phyloP scores from a whole-genome alignment of 2,329 filamentous ascomycete genomes.

The Chrysosporium keratinophilum region DNA sequence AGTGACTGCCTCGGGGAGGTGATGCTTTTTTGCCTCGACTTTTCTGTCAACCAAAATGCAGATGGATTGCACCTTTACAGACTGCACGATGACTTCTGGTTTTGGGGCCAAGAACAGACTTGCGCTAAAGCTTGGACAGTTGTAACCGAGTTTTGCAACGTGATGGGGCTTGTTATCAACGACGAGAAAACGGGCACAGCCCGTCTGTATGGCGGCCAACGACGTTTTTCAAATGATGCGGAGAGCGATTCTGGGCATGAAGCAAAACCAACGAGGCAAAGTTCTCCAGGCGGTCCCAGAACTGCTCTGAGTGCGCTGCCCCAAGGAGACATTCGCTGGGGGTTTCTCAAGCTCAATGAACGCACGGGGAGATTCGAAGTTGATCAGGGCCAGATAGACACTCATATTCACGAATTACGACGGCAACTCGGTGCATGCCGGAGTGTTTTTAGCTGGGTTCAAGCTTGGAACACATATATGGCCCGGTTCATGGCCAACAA shows the following conservation, averaged over 20 bases:
- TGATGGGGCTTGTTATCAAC: conserved; percentile 51
- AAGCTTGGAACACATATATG: conserved; percentile 52
- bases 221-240: conserved; percentile 5
- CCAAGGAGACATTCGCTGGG: conserved; percentile 47
- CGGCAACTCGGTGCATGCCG: conserved; percentile 47
- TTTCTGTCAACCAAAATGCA: conserved; percentile 51
- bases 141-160: conserved; percentile 44
- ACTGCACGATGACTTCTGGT: conserved; percentile 57
- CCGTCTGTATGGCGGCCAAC: conserved; percentile 26
- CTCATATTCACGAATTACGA: conserved; percentile 50
- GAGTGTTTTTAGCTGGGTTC: conserved; percentile 49
- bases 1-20: conserved; percentile 52
- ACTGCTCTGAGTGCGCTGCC: conserved; percentile 33
- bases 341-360: conserved; percentile 48
- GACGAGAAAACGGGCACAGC: conserved; percentile 48
- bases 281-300: conserved; percentile 8
- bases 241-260: conserved; percentile 5
- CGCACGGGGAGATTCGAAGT: conserved; percentile 48
- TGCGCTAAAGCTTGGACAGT: conserved; percentile 51
- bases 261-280: neutral
- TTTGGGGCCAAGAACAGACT: conserved; percentile 48
- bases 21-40: conserved; percentile 55
- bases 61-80: conserved; percentile 48
- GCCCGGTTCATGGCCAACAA: conserved; percentile 49
- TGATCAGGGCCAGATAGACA: conserved; percentile 48